Evolutionary conservation across 305 asterid species (phyloP).

Genomic region (Withania somnifera): DNA sequence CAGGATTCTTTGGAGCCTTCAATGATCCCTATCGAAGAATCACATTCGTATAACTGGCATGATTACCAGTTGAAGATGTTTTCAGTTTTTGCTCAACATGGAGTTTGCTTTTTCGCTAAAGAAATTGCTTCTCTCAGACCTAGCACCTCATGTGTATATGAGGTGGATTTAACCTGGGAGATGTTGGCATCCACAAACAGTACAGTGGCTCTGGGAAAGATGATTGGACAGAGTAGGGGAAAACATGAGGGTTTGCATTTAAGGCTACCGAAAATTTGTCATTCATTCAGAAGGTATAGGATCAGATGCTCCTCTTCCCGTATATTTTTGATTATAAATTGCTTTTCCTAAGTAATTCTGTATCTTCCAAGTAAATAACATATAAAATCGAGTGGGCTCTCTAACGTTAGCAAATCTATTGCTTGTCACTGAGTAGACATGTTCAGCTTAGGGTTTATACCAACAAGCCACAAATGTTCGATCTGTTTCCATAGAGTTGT

Average conservation of each 20-base stretch:
- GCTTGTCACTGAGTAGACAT: neutral
- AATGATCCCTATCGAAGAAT: constrained; percentile 24
- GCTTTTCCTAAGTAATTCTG: neutral
- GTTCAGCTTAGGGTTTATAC: neutral
- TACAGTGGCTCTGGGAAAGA: constrained; percentile 67
- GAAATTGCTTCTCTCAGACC: constrained; percentile 43
- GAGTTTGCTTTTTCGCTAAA: constrained; percentile 60
- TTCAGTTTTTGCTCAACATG: constrained; percentile 66
- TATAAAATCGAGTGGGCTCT: neutral
- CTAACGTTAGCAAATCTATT: neutral
- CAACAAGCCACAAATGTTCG: too few species aligned
- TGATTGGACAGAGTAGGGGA: constrained; percentile 32
- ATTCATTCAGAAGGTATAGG: constrained; percentile 39
- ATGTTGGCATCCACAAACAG: constrained; percentile 59
- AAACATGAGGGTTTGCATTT: constrained; percentile 8
- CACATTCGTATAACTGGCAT: constrained; percentile 42
- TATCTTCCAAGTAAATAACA: neutral
- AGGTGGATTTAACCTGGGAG: constrained; percentile 57
- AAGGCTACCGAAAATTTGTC: constrained; percentile 10
- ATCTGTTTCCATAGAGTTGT: neutral
- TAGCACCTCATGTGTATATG: constrained; percentile 20
- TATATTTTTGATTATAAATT: neutral
- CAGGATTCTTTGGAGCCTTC: constrained; percentile 57
- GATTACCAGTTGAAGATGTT: constrained; percentile 73
- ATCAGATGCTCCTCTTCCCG: neutral